Base-by-base conservation (phyloP, 106 monocot genomes). In the Acanthochlamys bracteata region DNA sequence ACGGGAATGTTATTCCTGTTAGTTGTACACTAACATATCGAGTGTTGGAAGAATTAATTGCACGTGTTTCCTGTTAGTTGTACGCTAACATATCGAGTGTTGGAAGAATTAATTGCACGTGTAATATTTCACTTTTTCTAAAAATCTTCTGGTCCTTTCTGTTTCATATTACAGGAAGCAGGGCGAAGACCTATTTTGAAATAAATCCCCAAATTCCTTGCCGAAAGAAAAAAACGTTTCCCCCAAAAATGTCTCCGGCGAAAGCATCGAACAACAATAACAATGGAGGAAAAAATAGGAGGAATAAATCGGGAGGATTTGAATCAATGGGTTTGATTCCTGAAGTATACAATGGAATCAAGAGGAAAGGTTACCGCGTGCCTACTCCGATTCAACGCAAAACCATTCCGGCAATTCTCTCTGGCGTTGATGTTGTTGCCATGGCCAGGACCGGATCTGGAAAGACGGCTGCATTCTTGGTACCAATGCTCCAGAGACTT, bases 371-470 rank as follows among this genome's bases (percentile, higher is more conserved):
- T 0, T 95, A 95, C 82, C 76, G 75, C 16, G 90, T 90, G 7
- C 95, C 95, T 15, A 95, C 90, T 12, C 86, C 86, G 25, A 95
- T 95, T 61, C 95, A 95, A 84, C 74, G 95, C 17, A 90, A 88
- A 78, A 74, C 95, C 14, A 95, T 95, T 71, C 95, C 95, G 12
- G 65, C 82, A 33, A 88, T 95, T 57, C 86, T 95, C 49, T 55
- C 90, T 45, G 95, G 95, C 25, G 69, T 69, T 17, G 95, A 90
- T 60, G 85, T 89, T 23, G 95, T 90, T 39, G 95, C 95, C 64
- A 95, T 95, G 95, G 95, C 95, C 17, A 78, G 86, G 4, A 95
- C 95, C 3, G 95, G 90, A 0, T 95, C 95, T 4, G 95, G 95
- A 15, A 95, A 95, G 82, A 95, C 95, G 7, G 95, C 95, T 7